Evolutionary conservation across 192 early-diverging fungal species (phyloP), one percentile per base, ranked within the genome.

Genomic region (Pilaira anomala): DNA sequence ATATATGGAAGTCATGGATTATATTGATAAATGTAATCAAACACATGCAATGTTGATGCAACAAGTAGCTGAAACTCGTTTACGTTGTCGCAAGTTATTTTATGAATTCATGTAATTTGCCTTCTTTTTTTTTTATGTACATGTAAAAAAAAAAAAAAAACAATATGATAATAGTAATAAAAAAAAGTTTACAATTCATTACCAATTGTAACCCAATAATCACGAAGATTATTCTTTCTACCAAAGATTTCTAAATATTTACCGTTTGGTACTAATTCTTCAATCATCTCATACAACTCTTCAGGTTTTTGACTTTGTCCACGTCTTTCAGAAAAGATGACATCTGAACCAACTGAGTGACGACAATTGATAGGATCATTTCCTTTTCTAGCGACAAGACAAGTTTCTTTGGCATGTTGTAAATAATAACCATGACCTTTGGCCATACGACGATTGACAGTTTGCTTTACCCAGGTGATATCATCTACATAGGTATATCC

Each of bases 281-380:
- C 95, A 62, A 96, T 95, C 72, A 96, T 82, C 69, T 93, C 91
- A 79, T 97, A 97, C 70, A 97, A 74, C 65, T 95, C 93, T 71
- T 95, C 93, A 4, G 95, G 95, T 67, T 97, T 97, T 71, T 97
- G 95, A 75, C 91, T 93, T 70, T 97, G 95, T 19, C 95, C 95
- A 25, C 95, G 83, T 48, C 95, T 78, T 69, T 95, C 91, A 2
- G 93, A 91, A 69, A 92, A 97, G 52, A 97, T 96, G 13, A 96
- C 89, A 72, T 97, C 95, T 0, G 91, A 91, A 21, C 79, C 87
- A 18, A 91, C 85, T 0, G 84, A 89, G 70, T 87, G 83, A 50
- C 81, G 69, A 75, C 87, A 83, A 61, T 75, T 76, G 40, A 86
- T 83, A 62, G 91, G 91, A 73, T 89, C 91, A 7, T 78, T 71